Base-by-base conservation (phyloP, 2,329 filamentous ascomycete genomes). In the Fusarium pseudocircinatum region DNA sequence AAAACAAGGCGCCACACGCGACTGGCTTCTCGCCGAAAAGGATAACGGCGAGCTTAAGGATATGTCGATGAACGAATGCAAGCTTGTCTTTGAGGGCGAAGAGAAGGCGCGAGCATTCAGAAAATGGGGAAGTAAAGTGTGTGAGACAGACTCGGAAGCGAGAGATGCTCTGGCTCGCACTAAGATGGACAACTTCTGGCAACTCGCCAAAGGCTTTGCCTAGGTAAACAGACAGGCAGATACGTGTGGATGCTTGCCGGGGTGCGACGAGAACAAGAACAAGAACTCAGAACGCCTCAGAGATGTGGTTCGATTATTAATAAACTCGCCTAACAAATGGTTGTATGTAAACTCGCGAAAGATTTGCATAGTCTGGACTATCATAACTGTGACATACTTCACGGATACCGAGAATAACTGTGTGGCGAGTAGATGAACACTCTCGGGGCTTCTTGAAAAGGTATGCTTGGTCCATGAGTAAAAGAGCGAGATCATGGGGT, bases 141-240 rank as follows among this genome's bases (percentile, higher is more conserved):
- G 95, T 82, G 96, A 98, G 83, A 96, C 94, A 5, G 96, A 99
- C 81, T 89, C 91, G 16, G 93, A 97, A 79, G 96, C 96, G 10
- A 92, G 94, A 80, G 94, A 97, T 76, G 87, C 92, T 28, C 83
- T 99, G 70, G 85, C 90, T 18, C 89, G 94, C 75, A 90, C 91
- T 11, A 98, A 97, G 86, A 93, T 98, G 88, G 96, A 98, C 77
- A 97, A 93, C 78, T 96, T 99, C 79, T 99, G 96, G 96, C 92
- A 92, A 15, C 84, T 96, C 76, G 96, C 95, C 1, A 97, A 97
- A 86, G 94, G 81, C 22, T 65, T 80, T 52, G 74, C 63, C 50
- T 78, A 53, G 50, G 60, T 20, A 44, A 56, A 70, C 18, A 44
- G 60, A 59, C 24, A 36, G 34, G 53, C n/a, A 37, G 34, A 49